Conservation (phyloP, 1,139 yeast genomes). For the Scheffersomyces titani region DNA sequence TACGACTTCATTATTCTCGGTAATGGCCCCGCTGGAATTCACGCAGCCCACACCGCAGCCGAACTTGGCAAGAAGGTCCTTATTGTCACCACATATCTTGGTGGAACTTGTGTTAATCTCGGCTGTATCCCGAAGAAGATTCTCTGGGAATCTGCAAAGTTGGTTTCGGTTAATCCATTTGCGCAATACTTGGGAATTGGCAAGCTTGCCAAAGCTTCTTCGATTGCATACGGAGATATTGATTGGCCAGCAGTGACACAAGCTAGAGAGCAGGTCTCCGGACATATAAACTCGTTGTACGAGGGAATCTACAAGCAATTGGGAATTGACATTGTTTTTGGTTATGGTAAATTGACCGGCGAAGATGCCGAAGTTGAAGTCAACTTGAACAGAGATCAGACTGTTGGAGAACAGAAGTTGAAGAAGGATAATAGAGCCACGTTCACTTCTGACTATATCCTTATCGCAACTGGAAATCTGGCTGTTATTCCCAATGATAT, state of each 20-base stretch:
- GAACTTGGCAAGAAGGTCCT: conserved; percentile 1
- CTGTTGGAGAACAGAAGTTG: neutral
- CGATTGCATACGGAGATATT: neutral
- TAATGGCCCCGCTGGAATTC: conserved; percentile 1
- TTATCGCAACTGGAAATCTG: neutral
- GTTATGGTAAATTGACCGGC: neutral
- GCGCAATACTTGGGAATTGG: neutral
- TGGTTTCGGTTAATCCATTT: neutral
- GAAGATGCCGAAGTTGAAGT: conserved; percentile 2
- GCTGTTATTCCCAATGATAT: neutral
- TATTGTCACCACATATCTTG: neutral
- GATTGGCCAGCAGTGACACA: conserved; percentile 1
- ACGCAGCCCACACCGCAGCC: conserved; percentile 2
- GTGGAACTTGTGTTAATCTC: neutral
- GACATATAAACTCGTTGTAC: neutral
- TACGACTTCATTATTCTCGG: conserved; percentile 2
- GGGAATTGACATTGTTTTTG: neutral
- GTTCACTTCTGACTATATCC: neutral
- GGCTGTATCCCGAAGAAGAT: neutral
- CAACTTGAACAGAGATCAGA: neutral
- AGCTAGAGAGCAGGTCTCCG: neutral
- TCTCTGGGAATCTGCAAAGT: conserved; percentile 3
- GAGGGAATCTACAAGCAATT: conserved; percentile 1
- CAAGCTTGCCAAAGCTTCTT: neutral
- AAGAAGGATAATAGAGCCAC: neutral